Conservation (phyloP, 1,284 basidiomycete genomes). For the Leccinum fuscescens region DNA sequence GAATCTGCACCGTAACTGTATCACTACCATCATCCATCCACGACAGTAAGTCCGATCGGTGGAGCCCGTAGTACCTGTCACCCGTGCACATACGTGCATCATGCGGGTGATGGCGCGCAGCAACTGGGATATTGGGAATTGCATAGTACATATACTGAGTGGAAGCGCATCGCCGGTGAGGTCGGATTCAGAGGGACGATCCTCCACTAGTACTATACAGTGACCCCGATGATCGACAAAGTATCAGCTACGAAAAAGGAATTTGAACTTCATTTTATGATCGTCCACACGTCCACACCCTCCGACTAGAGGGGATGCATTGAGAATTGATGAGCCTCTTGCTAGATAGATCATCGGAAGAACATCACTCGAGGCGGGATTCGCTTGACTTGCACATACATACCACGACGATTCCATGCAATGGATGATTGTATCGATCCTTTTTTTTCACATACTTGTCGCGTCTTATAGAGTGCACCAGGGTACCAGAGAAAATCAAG, state of each 20-base stretch:
- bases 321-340: neutral
- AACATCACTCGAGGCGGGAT: neutral
- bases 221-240: neutral
- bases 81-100: neutral
- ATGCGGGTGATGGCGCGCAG: neutral
- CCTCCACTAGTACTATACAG: neutral
- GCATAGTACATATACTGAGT: neutral
- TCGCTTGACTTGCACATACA: neutral
- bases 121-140: neutral
- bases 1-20: neutral
- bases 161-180: neutral
- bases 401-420: neutral
- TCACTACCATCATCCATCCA: neutral
- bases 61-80: neutral
- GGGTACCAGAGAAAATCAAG: neutral
- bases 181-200: neutral
- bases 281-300: neutral
- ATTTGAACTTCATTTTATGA: neutral
- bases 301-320: neutral
- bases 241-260: neutral
- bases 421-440: neutral
- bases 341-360: neutral
- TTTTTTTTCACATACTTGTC: neutral
- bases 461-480: neutral
- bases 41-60: neutral